Base-by-base conservation (phyloP, 2,329 filamentous ascomycete genomes). In the Penicillium sp. region DNA sequence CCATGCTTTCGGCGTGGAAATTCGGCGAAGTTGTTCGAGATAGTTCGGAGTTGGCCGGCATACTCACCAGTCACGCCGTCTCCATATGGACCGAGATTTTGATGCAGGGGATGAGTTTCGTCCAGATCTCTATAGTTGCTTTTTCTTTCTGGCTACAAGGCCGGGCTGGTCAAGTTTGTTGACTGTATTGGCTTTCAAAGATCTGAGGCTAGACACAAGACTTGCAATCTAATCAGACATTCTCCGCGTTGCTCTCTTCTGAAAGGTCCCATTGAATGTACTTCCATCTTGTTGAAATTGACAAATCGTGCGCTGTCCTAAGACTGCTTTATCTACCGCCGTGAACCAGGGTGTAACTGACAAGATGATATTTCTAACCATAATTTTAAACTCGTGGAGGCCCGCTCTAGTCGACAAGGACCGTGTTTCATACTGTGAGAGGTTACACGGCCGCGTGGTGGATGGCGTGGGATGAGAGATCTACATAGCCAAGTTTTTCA, bases 361-460 rank as follows among this genome's bases (percentile, higher is more conserved):
- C 6, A 6, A 31, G 31, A 31, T 31, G 9, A 27, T 27, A 27
- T 3, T 31, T 31, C 31, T 31, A 9, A 31, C 2, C 31, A 31
- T 9, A 3, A 9, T 31, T 31, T 31, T 9, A 31, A 31, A 31
- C 31, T 31, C 31, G 31, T 31, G 1, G 6, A 9, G 31, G 1
- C 31, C 31, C 7, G 31, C 31, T 31, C 10, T 31, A 6, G n/a
- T 7, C 18, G 6, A 16, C 37, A 33, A 41, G 22, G 13, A 7
- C 35, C 14, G 18, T 24, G 6, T 22, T 18, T 44, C 39, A 18
- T 33, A 27, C 33, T 43, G 33, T 40, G 47, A 27, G 16, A 57
- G 10, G 53, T 54, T 52, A 61, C 59, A 59, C 39, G 37, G 51
- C 56, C 56, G 53, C 59, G 56, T 61, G 58, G 55, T 40, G 41